phyloP scores from a whole-genome alignment of 2,329 filamentous ascomycete genomes.

The Beauveria caledonica region DNA sequence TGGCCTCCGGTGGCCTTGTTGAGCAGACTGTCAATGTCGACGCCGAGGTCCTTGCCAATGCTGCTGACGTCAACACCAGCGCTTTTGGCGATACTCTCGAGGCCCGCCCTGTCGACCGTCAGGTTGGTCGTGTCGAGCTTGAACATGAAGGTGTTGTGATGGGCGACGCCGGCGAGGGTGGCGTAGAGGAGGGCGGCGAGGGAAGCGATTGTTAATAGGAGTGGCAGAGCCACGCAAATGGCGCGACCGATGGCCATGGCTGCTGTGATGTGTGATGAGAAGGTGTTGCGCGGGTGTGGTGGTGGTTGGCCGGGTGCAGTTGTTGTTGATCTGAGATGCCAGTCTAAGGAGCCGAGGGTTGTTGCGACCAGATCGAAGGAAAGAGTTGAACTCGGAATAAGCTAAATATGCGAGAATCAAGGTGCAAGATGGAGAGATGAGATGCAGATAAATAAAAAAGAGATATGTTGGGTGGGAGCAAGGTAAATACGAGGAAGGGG shows the following conservation, averaged over 20 bases:
- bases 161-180: conserved; percentile 45
- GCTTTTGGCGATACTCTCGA: conserved; percentile 19
- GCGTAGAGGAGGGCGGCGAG: conserved; percentile 60
- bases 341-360: not conserved
- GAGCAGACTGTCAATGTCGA: conserved; percentile 14
- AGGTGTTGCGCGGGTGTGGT: not conserved
- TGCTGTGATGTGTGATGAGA: conserved; percentile 15
- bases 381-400: not conserved
- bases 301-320: not conserved
- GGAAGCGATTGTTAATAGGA: conserved; percentile 69
- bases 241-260: conserved; percentile 63
- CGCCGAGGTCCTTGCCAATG: conserved; percentile 18
- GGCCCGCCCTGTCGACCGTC: conserved; percentile 32
- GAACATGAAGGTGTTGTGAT: conserved; percentile 51
- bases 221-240: conserved; percentile 80
- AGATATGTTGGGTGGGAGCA: not conserved
- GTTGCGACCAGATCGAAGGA: not conserved
- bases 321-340: not conserved
- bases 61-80: conserved; percentile 15
- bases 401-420: not conserved
- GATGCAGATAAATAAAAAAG: not conserved
- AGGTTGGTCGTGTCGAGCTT: conserved; percentile 56
- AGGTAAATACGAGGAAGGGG: not conserved
- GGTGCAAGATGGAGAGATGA: not conserved
- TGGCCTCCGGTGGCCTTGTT: conserved; percentile 19